These are phyloP conservation scores for Meredithiella fracta DNA, from an alignment of 2,329 filamentous ascomycete species.

Conservation along the genomic window DNA sequence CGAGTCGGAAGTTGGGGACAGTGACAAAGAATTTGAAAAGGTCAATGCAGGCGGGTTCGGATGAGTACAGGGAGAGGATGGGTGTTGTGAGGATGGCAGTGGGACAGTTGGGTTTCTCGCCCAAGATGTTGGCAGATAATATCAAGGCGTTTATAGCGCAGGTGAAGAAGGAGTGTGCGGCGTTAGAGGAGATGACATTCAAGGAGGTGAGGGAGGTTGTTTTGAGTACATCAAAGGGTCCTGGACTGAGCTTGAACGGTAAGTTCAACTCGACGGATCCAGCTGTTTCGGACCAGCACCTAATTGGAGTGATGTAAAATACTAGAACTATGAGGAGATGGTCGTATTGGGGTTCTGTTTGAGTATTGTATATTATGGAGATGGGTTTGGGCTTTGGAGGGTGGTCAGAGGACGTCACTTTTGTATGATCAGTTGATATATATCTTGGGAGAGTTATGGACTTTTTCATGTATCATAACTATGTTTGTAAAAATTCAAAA, in stretches of 20 bases:
- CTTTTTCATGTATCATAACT: neutral
- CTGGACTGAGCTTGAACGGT: constrained; percentile 75
- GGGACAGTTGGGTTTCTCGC: constrained; percentile 76
- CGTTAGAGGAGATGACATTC: constrained; percentile 42
- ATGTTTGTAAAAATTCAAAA: neutral
- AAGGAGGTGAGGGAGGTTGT: constrained; percentile 45
- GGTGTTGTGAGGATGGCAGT: constrained; percentile 82
- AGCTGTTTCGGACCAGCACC: constrained; percentile 33
- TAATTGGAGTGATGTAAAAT: constrained; percentile 38
- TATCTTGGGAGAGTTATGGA: neutral
- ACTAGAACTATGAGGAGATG: neutral
- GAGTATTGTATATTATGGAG: constrained; percentile 10
- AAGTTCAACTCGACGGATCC: constrained; percentile 50
- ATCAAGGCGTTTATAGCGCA: constrained; percentile 59
- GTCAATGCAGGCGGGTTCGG: constrained; percentile 64
- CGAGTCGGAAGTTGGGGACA: constrained; percentile 71
- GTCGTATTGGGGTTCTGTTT: constrained; percentile 3
- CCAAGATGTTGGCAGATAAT: constrained; percentile 72
- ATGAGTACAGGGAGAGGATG: constrained; percentile 69
- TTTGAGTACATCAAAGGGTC: constrained; percentile 71
- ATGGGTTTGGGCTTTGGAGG: neutral
- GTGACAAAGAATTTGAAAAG: constrained; percentile 64
- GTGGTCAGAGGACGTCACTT: neutral
- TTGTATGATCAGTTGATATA: neutral
- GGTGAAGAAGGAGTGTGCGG: constrained; percentile 61